Evolutionary conservation across 2,329 filamentous ascomycete genomes (phyloP).

Genomic region (Epichloe festucae): DNA sequence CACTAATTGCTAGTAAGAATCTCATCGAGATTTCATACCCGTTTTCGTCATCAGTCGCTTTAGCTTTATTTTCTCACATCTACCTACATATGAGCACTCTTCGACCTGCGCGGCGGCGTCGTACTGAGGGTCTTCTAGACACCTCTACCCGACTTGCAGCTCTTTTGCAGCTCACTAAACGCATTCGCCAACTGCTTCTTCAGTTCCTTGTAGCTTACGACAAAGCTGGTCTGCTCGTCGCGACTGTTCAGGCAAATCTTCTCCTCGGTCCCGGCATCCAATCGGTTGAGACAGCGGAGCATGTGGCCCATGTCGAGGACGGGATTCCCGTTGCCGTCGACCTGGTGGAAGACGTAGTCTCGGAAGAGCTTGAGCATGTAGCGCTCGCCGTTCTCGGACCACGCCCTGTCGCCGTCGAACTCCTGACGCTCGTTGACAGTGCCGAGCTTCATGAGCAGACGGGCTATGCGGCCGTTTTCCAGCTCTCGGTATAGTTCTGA

Average conservation of each 20-base stretch:
- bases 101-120: slow-evolving; percentile 3
- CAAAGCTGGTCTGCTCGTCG: slow-evolving; percentile 79
- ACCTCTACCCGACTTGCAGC: slow-evolving; percentile 22
- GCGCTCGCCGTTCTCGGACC: slow-evolving; percentile 86
- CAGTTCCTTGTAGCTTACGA: slow-evolving; percentile 83
- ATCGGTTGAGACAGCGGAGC: slow-evolving; percentile 73
- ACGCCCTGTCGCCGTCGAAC: slow-evolving; percentile 60
- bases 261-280: slow-evolving; percentile 83
- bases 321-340: slow-evolving; percentile 71
- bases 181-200: slow-evolving; percentile 49
- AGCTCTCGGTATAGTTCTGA: slow-evolving; percentile 66
- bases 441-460: slow-evolving; percentile 69
- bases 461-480: slow-evolving; percentile 77
- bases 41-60: neutral
- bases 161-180: slow-evolving; percentile 46
- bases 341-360: slow-evolving; percentile 95
- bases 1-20: neutral
- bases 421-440: slow-evolving; percentile 84
- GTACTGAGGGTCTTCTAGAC: slow-evolving; percentile 18
- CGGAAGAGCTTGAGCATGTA: slow-evolving; percentile 92
- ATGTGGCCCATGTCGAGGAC: slow-evolving; percentile 83
- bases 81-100: slow-evolving; percentile 5
- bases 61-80: neutral
- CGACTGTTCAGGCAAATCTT: slow-evolving; percentile 74
- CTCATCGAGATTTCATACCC: no score